Evolutionary conservation across 192 early-diverging fungal species (phyloP), one percentile per base, ranked within the genome.

Genomic region (Podila clonocystis): DNA sequence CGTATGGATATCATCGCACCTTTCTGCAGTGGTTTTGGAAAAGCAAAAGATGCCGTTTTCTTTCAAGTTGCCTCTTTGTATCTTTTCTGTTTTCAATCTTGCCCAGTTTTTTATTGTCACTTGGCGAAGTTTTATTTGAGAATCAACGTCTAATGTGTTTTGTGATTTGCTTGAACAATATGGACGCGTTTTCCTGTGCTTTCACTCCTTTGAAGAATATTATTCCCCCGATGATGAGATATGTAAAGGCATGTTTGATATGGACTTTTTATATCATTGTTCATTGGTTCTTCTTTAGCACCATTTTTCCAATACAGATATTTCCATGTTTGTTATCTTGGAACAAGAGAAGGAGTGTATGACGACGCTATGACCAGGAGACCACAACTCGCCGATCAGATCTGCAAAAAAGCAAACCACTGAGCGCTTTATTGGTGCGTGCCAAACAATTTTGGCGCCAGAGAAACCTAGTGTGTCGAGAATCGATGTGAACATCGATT

Each of bases 201-300:
- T 48, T 58, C 33, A 19, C 28, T 36, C 52, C 31, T 62, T 62
- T 9, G n/a, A n/a, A 30, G 7, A 8, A 19, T 59, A 34, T 68
- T 58, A 6, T 77, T 15, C 52, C 65, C 70, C 69, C 68, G 58
- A 76, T 76, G 74, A 76, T 76, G 74, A 36, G 55, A 65, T 49
- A 41, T 62, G 0, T 45, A 79, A 79, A 79, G 75, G 75, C 75
- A 79, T 79, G 75, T 79, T 79, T 79, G 75, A 79, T 26, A 55
- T 55, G 52, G n/a, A 50, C 17, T 20, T n/a, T 34, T 55, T 13
- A 12, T 15, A 38, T 38, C 36, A 45, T 45, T 17, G 41, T 45
- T 45, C 41, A 4, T 17, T 15, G 41, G 41, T 45, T 45, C 41
- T 45, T 12, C 41, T 45, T 15, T 45, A 1, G 41, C 41, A 45